Evolutionary conservation across 2,329 filamentous ascomycete genomes (phyloP).

Genomic region (Trichoderma sp.): DNA sequence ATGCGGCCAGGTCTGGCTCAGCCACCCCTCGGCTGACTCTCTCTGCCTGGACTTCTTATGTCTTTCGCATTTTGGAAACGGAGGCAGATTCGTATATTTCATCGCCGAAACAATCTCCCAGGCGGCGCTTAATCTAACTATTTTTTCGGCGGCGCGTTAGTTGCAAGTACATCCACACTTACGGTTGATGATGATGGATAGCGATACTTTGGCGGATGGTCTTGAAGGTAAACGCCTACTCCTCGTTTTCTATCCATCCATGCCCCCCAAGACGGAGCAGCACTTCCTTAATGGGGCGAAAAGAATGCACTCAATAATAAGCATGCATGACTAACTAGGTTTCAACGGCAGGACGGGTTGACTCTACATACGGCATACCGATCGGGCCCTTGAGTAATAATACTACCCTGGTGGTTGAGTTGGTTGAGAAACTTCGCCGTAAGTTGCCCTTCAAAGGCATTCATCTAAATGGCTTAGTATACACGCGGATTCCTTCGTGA

Average conservation of each 20-base stretch:
- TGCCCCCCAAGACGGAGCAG: neutral
- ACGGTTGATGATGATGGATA: neutral
- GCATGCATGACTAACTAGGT: neutral
- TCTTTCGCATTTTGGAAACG: neutral
- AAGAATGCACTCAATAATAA: neutral
- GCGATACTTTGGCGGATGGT: neutral
- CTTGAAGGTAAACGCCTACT: neutral
- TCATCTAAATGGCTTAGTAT: neutral
- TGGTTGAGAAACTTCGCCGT: neutral
- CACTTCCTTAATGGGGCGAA: neutral
- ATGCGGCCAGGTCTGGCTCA: neutral
- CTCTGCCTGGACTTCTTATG: neutral
- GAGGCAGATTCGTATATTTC: neutral
- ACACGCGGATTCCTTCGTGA: neutral
- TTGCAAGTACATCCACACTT: neutral
- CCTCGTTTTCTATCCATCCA: neutral
- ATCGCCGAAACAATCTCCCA: neutral
- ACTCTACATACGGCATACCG: neutral
- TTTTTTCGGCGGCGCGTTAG: neutral
- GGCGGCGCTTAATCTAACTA: neutral
- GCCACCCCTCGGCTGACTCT: neutral
- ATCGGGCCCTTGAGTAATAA: neutral
- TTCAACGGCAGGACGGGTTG: neutral
- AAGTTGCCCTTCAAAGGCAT: neutral
- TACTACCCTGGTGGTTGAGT: neutral